Conservation (phyloP, 495 filamentous ascomycete genomes). For the Annulohypoxylon nitens region DNA sequence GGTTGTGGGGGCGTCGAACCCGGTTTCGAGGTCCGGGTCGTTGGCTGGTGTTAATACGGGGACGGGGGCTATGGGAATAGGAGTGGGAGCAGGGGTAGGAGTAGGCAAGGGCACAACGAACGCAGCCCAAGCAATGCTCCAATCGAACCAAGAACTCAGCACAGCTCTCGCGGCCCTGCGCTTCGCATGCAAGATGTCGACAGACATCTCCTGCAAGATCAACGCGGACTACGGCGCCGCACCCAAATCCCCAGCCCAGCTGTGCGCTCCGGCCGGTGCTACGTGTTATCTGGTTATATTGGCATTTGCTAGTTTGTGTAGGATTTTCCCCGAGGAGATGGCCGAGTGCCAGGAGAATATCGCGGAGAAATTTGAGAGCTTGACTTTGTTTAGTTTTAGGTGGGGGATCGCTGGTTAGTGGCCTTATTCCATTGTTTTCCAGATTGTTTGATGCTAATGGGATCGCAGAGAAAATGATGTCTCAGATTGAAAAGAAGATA, state of each 20-base stretch:
- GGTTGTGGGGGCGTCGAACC: neutral
- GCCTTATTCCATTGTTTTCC: too few species aligned
- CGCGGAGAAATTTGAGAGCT: slow-evolving; percentile 52
- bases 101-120: neutral
- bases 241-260: slow-evolving; percentile 40
- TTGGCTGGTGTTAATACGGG: neutral
- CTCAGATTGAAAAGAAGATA: slow-evolving; percentile 46
- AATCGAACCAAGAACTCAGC: slow-evolving; percentile 37
- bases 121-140: neutral
- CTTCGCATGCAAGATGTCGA: slow-evolving; percentile 54
- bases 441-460: slow-evolving; percentile 3
- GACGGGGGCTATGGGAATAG: neutral
- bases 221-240: slow-evolving; percentile 44
- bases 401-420: slow-evolving; percentile 53
- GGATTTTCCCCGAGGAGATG: slow-evolving; percentile 47
- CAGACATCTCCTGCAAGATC: slow-evolving; percentile 51
- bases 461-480: slow-evolving; percentile 49
- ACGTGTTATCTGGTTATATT: slow-evolving; percentile 49
- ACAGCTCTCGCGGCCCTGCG: slow-evolving; percentile 47
- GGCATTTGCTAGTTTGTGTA: slow-evolving; percentile 39
- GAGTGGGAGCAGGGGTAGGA: too few species aligned
- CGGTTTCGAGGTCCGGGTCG: neutral
- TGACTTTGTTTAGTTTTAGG: slow-evolving; percentile 49
- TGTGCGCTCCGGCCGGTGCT: slow-evolving; percentile 51
- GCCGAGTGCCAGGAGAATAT: slow-evolving; percentile 43